phyloP scores from a whole-genome alignment of 176 grass and related monocot species.

The Oryza glumipatula region DNA sequence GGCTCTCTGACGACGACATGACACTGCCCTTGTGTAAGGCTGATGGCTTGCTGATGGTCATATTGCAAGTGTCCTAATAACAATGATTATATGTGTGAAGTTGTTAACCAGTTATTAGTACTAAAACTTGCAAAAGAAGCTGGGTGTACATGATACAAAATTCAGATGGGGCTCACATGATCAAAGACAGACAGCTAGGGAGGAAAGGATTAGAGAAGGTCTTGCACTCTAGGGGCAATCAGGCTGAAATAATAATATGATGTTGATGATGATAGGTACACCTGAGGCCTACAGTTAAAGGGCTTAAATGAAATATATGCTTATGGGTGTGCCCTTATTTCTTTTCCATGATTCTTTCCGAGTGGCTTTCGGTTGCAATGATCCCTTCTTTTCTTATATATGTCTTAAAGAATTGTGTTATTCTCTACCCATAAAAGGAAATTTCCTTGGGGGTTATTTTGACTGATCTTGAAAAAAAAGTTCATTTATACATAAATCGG shows the following conservation, averaged over 20 bases:
- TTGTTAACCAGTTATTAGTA: neutral
- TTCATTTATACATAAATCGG: too few relatives aligned
- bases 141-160: neutral
- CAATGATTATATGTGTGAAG: neutral
- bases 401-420: neutral
- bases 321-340: conserved; percentile 23
- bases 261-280: conserved; percentile 40
- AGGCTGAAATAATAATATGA: conserved; percentile 7
- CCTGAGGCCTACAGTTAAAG: conserved; percentile 49
- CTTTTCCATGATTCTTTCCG: conserved; percentile 45
- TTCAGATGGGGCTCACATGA: neutral
- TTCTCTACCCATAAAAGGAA: conserved; percentile 25
- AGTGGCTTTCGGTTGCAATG: conserved; percentile 14
- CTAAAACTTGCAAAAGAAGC: neutral
- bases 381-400: conserved; percentile 13
- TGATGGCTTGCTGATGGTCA: conserved; percentile 48
- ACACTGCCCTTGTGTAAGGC: conserved; percentile 25
- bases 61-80: neutral
- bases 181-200: neutral
- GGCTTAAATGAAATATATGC: conserved; percentile 29
- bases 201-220: neutral
- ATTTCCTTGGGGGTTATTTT: neutral
- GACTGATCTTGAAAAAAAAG: too few relatives aligned
- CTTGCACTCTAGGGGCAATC: neutral
- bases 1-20: conserved; percentile 25